Evolutionary conservation across 2,329 filamentous ascomycete genomes (phyloP).

Genomic region (Hypoxylon sp.): DNA sequence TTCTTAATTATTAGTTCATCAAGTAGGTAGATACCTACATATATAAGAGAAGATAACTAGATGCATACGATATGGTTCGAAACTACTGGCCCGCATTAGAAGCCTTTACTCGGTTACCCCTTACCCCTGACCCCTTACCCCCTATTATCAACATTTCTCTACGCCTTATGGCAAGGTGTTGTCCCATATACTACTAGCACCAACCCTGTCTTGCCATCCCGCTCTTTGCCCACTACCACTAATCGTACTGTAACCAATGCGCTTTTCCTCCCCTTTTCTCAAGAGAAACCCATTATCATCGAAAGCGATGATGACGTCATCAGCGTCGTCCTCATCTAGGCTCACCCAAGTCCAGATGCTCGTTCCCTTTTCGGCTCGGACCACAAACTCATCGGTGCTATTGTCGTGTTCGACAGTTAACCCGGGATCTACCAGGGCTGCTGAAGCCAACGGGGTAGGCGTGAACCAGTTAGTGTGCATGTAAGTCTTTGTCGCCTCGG

Average conservation of each 20-base stretch:
- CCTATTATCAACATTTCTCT: not conserved
- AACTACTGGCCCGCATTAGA: not conserved
- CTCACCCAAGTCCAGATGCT: conserved; percentile 43
- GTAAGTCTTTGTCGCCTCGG: conserved; percentile 58
- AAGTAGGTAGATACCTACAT: too few relatives aligned
- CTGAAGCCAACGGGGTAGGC: conserved; percentile 61
- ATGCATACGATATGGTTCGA: not conserved
- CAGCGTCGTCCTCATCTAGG: conserved; percentile 56
- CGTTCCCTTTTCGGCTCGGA: conserved; percentile 37
- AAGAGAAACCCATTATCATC: conserved; percentile 69
- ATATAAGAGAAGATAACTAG: too few relatives aligned
- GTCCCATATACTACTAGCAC: conserved; percentile 68
- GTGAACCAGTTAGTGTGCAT: conserved; percentile 67
- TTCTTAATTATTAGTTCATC: too few relatives aligned
- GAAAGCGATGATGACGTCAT: conserved; percentile 65
- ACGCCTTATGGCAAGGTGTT: conserved; percentile 44
- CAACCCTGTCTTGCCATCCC: conserved; percentile 64
- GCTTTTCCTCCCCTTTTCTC: conserved; percentile 60
- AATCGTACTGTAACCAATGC: conserved; percentile 62
- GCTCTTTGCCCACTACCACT: conserved; percentile 57
- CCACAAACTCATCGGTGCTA: conserved; percentile 35
- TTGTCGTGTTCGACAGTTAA: conserved; percentile 49
- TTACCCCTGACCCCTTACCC: too few relatives aligned
- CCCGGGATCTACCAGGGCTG: conserved; percentile 65
- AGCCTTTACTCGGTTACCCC: too few relatives aligned